Base-by-base conservation (phyloP, 768 basidiomycete species). In the Cystoderma amianthinum region DNA sequence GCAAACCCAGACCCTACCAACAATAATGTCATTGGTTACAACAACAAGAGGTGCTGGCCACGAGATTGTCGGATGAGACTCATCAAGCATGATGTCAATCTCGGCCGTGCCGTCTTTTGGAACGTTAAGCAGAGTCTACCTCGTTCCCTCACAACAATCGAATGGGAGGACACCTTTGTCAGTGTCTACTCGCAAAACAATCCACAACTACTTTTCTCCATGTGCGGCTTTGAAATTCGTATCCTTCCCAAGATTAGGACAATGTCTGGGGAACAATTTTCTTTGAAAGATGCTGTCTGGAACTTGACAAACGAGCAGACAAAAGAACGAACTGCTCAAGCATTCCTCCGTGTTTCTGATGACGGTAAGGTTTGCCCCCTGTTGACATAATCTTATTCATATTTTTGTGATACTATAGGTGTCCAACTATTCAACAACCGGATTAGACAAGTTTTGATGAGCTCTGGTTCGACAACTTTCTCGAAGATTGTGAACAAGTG, bases 41-140 rank as follows among this genome's bases (percentile, higher is more conserved):
- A 97, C 69, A 98, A 97, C 72, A 96, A 95, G 64, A 84, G 92
- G 38, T 98, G 96, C 67, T 99, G 96, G 96, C 96, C 96, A 25
- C 78, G 94, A 50, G 96, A 99, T 64, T 99, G 96, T 61, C 85
- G 96, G 44, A 99, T 99, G 96, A 74, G 96, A 23, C 74, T 99
- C 43, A 95, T 96, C 72, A 99, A 99, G 65, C 96, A 99, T 62
- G 96, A 99, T 58, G 96, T 98, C 64, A 98, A 99, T 62, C 72
- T 99, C 34, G 96, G 95, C 16, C 79, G 96, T 46, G 96, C 96
- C 2, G 96, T 97, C 6, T 98, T 96, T 67, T 99, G 95, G 96
- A 98, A 99, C 56, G 90, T 98, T 61, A 96, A 97, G 67, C 93
- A 97, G 62, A 89, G 89, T 51, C 62, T 99, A 18, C 96, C 96